These are phyloP conservation scores for Arthrobotrys iridis DNA, from an alignment of 2,329 filamentous ascomycete genomes.

Conservation along the genomic window DNA sequence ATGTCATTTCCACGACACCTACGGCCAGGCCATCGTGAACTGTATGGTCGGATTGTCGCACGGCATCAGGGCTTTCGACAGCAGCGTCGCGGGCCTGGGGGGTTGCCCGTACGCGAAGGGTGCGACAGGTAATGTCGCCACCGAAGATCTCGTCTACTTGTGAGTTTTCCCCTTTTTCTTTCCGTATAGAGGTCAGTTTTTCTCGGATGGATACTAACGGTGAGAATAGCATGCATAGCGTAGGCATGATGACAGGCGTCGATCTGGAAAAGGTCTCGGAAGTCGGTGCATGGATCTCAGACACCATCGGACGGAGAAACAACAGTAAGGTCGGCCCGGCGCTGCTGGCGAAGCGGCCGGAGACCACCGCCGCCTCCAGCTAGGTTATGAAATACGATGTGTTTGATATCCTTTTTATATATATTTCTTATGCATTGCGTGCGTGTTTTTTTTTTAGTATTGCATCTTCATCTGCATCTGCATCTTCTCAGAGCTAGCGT, in stretches of 20 bases:
- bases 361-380: background rate
- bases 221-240: constrained; percentile 68
- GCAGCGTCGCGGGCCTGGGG: constrained; percentile 80
- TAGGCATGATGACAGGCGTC: constrained; percentile 79
- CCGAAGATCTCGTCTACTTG: constrained; percentile 84
- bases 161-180: constrained; percentile 20
- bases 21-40: constrained; percentile 85
- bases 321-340: constrained; percentile 75
- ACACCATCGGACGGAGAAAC: constrained; percentile 71
- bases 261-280: constrained; percentile 73
- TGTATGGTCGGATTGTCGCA: constrained; percentile 79
- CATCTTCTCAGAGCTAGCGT: no score
- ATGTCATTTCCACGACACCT: constrained; percentile 90
- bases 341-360: constrained; percentile 66
- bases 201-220: constrained; percentile 21
- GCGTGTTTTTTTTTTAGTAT: background rate
- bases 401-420: background rate
- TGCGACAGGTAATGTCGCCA: constrained; percentile 85
- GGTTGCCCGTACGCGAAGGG: constrained; percentile 87
- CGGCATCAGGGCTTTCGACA: constrained; percentile 81
- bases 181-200: background rate
- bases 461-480: no score
- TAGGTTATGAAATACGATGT: background rate
- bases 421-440: background rate
- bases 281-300: constrained; percentile 77